phyloP scores from a whole-genome alignment of 495 filamentous ascomycete species.

The Xylaria flabelliformis region DNA sequence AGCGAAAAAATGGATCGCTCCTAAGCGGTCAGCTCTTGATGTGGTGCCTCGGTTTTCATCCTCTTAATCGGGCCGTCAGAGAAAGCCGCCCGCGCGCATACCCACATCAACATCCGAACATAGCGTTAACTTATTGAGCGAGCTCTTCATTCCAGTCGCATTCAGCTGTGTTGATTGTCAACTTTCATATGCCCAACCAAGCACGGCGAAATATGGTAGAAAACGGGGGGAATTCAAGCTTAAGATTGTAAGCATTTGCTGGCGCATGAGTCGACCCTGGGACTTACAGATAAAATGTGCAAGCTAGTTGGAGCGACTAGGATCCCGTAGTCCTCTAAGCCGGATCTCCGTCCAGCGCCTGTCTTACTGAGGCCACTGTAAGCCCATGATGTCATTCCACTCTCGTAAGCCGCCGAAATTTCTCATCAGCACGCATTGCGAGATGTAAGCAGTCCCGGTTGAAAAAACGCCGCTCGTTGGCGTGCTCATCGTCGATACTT shows the following conservation, averaged over 20 bases:
- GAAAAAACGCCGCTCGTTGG: neutral
- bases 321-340: neutral
- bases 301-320: neutral
- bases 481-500: neutral
- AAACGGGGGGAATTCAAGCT: neutral
- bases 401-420: neutral
- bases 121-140: neutral
- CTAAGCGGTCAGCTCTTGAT: neutral
- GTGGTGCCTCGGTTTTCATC: neutral
- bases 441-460: neutral
- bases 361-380: neutral
- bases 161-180: neutral
- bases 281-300: slow-evolving; percentile 7
- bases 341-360: neutral
- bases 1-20: neutral
- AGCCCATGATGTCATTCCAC: slow-evolving; percentile 27
- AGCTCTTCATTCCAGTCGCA: neutral
- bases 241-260: neutral
- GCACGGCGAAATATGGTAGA: neutral
- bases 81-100: neutral
- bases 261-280: neutral
- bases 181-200: neutral
- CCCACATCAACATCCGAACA: neutral
- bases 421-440: neutral
- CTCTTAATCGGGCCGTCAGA: neutral